These are phyloP conservation scores for Aspergillus ostianus DNA, from an alignment of 495 filamentous ascomycete genomes.

Conservation along the genomic window DNA sequence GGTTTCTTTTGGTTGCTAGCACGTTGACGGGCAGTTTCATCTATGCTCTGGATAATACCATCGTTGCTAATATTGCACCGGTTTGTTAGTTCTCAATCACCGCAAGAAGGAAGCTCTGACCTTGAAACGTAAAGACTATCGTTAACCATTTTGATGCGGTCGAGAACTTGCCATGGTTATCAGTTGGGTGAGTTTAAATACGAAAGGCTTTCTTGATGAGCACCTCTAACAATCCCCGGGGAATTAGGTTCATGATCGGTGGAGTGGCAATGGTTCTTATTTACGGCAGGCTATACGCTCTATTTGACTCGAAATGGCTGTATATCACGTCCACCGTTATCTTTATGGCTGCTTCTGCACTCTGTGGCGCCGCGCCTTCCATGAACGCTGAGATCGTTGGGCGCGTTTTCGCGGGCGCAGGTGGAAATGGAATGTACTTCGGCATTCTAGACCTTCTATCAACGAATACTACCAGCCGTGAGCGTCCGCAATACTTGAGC, in stretches of 20 bases:
- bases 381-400: slow-evolving; percentile 51
- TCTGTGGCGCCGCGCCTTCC: slow-evolving; percentile 51
- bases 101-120: too few species aligned
- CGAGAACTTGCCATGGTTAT: too few species aligned
- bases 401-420: slow-evolving; percentile 36
- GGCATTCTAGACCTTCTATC: slow-evolving; percentile 47
- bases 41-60: too few species aligned
- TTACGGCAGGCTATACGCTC: slow-evolving; percentile 40
- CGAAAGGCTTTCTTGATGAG: too few species aligned
- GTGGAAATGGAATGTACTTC: slow-evolving; percentile 53
- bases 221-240: too few species aligned
- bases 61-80: too few species aligned
- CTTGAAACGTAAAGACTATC: too few species aligned
- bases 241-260: slow-evolving; percentile 33
- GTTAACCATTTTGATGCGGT: too few species aligned
- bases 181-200: too few species aligned
- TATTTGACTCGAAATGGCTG: slow-evolving; percentile 52
- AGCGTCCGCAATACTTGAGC: slow-evolving; percentile 50
- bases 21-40: too few species aligned
- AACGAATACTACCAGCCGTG: slow-evolving; percentile 37
- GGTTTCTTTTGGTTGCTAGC: too few species aligned
- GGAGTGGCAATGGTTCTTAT: slow-evolving; percentile 15
- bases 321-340: slow-evolving; percentile 45
- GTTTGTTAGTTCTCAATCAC: too few species aligned
- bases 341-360: slow-evolving; percentile 47